Evolutionary conservation across 805 yeast species (phyloP).

Genomic region (Ogataea allantospora): DNA sequence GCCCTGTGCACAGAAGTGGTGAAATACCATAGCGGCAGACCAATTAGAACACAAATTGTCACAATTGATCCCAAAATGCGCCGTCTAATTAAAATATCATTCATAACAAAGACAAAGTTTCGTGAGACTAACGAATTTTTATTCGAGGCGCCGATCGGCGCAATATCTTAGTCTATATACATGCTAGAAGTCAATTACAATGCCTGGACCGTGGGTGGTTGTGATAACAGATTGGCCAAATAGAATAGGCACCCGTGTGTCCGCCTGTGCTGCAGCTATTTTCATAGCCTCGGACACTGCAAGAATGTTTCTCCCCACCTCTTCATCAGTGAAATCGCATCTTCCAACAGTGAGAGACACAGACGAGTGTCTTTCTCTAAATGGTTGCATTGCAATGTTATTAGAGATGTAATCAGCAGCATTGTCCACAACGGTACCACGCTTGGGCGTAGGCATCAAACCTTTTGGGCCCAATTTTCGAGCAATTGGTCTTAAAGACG

Average conservation of each 20-base stretch:
- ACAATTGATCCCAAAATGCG: constrained; percentile 28
- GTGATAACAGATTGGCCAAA: constrained; percentile 68
- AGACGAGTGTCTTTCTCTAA: constrained; percentile 66
- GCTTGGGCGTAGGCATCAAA: constrained; percentile 81
- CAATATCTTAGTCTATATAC: constrained; percentile 8
- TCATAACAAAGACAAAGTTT: constrained; percentile 1
- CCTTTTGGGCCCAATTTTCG: constrained; percentile 84
- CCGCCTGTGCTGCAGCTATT: constrained; percentile 51
- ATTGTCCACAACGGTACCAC: constrained; percentile 80
- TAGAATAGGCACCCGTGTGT: constrained; percentile 64
- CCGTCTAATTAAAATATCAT: constrained; percentile 15
- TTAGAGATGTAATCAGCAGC: constrained; percentile 49
- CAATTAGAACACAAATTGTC: constrained; percentile 37
- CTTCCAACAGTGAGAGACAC: constrained; percentile 73
- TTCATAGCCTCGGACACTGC: constrained; percentile 64
- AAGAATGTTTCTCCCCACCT: constrained; percentile 66
- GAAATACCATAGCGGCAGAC: constrained; percentile 56
- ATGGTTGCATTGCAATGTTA: constrained; percentile 67
- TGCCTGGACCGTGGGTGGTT: constrained; percentile 77
- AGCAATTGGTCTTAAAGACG: constrained; percentile 66
- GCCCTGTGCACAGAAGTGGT: constrained; percentile 68
- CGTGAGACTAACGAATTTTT: background rate
- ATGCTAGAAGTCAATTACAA: constrained; percentile 54
- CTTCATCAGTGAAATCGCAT: constrained; percentile 73
- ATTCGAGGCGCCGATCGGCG: constrained; percentile 10